Conservation (phyloP, 805 yeast genomes). For the Lachancea sp. region DNA sequence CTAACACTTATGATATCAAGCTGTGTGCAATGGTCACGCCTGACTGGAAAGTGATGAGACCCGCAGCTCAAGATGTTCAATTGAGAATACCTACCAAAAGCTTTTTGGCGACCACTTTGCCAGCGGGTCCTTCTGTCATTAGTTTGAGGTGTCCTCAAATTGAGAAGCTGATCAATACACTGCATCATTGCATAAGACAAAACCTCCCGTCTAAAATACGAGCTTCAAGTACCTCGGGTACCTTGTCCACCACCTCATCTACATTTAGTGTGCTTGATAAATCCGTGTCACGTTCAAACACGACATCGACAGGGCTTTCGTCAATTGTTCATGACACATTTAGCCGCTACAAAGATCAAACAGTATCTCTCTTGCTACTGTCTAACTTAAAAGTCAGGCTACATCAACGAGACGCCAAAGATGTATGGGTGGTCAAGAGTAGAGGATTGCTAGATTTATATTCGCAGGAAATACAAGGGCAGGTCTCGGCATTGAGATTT, state of each 20-base stretch:
- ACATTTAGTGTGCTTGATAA: slow-evolving; percentile 15
- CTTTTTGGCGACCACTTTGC: slow-evolving; percentile 12
- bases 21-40: slow-evolving; percentile 16
- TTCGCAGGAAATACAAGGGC: slow-evolving; percentile 18
- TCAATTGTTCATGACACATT: slow-evolving; percentile 2
- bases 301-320: slow-evolving; percentile 7
- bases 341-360: not conserved
- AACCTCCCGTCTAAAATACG: slow-evolving; percentile 15
- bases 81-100: slow-evolving; percentile 15
- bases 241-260: slow-evolving; percentile 24
- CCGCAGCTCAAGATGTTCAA: slow-evolving; percentile 32
- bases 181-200: slow-evolving; percentile 21
- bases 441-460: slow-evolving; percentile 19
- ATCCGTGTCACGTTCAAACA: slow-evolving; percentile 9
- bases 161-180: slow-evolving; percentile 18
- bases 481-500: slow-evolving; percentile 17
- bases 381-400: slow-evolving; percentile 22
- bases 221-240: slow-evolving; percentile 22
- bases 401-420: slow-evolving; percentile 13
- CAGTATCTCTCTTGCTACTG: slow-evolving; percentile 16
- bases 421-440: slow-evolving; percentile 21
- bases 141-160: slow-evolving; percentile 22
- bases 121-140: slow-evolving; percentile 12
- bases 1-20: slow-evolving; percentile 9
- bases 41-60: slow-evolving; percentile 20